phyloP scores from a whole-genome alignment of 345 rosid genomes.

The Eucalyptus marginata region DNA sequence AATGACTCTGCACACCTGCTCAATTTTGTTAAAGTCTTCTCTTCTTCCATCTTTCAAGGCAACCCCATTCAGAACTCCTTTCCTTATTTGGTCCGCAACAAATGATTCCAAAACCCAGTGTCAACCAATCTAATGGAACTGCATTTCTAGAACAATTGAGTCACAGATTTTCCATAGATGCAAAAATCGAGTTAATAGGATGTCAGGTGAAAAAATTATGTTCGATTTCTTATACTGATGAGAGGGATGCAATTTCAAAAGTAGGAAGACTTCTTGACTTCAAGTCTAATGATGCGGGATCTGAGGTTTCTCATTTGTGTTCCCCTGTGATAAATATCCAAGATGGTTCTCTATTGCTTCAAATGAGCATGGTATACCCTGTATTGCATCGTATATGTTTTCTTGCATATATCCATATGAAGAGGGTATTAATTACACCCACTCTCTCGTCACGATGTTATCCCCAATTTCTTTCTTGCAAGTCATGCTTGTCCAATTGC shows the following conservation, averaged over 20 bases:
- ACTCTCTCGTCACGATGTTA: background rate
- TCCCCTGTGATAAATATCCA: background rate
- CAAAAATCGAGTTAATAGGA: too few relatives aligned
- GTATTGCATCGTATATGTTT: too few relatives aligned
- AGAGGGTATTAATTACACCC: background rate
- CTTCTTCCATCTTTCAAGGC: conserved; percentile 75
- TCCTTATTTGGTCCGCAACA: conserved; percentile 52
- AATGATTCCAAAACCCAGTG: background rate
- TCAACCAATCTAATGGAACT: too few relatives aligned
- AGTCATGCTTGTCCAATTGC: background rate
- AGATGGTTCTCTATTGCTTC: background rate
- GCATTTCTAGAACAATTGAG: too few relatives aligned
- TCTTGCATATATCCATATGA: background rate
- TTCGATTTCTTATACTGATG: too few relatives aligned
- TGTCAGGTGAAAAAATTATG: too few relatives aligned
- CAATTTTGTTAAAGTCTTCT: conserved; percentile 72
- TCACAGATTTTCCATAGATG: too few relatives aligned
- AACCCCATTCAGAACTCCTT: conserved; percentile 80
- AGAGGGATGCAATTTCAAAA: too few relatives aligned
- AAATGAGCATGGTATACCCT: background rate
- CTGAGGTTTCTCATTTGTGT: background rate
- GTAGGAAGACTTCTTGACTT: too few relatives aligned
- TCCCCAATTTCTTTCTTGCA: background rate
- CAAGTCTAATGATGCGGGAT: too few relatives aligned
- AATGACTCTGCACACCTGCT: conserved; percentile 38